These are phyloP conservation scores for Parietaria judaica DNA, from an alignment of 306 rosid species.

Conservation along the genomic window DNA sequence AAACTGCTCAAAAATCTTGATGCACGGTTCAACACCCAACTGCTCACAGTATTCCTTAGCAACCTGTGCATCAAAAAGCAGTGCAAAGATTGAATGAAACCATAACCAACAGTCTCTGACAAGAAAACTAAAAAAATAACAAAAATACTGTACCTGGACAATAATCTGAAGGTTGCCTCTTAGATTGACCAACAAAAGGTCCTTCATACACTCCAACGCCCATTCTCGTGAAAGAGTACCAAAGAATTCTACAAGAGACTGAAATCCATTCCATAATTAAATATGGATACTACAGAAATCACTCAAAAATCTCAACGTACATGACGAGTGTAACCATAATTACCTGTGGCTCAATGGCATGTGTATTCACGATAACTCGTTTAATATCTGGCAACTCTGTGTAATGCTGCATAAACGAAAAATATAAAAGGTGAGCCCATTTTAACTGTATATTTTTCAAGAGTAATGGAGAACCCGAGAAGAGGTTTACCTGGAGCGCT, in stretches of 20 bases:
- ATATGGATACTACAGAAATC: conserved; percentile 9
- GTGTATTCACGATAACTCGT: conserved; percentile 93
- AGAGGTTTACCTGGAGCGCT: conserved; percentile 78
- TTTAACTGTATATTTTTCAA: conserved; percentile 4
- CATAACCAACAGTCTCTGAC: conserved; percentile 9
- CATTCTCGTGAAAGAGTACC: conserved; percentile 93
- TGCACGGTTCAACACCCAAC: conserved; percentile 86
- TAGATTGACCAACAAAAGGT: conserved; percentile 90
- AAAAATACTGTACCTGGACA: conserved; percentile 57
- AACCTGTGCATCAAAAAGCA: conserved; percentile 40
- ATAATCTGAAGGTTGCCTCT: conserved; percentile 97
- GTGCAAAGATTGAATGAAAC: conserved; percentile 18
- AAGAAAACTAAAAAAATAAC: conserved; percentile 7
- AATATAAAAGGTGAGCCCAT: conserved; percentile 12
- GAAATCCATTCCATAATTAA: conserved; percentile 26
- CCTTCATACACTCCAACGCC: conserved; percentile 99
- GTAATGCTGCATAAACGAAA: conserved; percentile 72
- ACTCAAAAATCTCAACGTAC: conserved; percentile 12
- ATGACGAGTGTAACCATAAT: conserved; percentile 16
- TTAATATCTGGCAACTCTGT: conserved; percentile 95
- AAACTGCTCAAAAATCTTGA: conserved; percentile 94
- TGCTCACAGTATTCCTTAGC: conserved; percentile 99
- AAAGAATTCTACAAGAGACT: conserved; percentile 95
- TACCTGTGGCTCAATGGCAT: conserved; percentile 99
- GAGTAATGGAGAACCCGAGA: neutral